A percentile compares a stretch with the other conserved stretches of the same genome.
phyloP scores from a whole-genome alignment of 495 filamentous ascomycete species.

The Halenospora varia region DNA sequence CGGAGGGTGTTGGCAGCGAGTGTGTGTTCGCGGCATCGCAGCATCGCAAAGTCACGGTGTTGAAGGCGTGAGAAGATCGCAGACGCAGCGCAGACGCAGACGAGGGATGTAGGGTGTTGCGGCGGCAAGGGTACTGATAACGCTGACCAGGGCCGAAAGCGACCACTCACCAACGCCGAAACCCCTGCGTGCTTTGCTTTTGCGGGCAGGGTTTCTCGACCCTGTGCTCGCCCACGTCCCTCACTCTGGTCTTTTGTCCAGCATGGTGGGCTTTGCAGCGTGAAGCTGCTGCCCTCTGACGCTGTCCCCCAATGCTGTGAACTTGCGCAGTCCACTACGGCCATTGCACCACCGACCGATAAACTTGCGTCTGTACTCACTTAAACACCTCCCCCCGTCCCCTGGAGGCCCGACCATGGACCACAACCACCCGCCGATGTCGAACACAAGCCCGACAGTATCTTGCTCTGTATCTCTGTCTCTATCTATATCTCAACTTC shows the following conservation, averaged over 20 bases:
- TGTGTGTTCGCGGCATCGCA: too few relatives aligned
- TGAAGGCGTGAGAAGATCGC: too few relatives aligned
- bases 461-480: not conserved
- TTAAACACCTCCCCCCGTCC: not conserved
- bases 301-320: not conserved
- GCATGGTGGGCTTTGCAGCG: too few relatives aligned
- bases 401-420: not conserved
- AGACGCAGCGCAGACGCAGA: too few relatives aligned
- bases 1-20: too few relatives aligned
- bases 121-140: too few relatives aligned
- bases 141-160: too few relatives aligned
- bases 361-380: constrained; percentile 1
- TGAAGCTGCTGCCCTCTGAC: not conserved
- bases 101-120: too few relatives aligned
- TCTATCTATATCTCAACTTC: not conserved
- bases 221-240: not conserved
- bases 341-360: not conserved
- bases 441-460: not conserved
- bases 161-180: not conserved
- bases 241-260: not conserved
- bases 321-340: too few relatives aligned
- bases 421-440: not conserved
- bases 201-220: not conserved
- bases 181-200: constrained; percentile 1
- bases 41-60: too few relatives aligned